These are phyloP conservation scores for Saturnispora gosingensis DNA, from an alignment of 805 yeast genomes.

Conservation along the genomic window DNA sequence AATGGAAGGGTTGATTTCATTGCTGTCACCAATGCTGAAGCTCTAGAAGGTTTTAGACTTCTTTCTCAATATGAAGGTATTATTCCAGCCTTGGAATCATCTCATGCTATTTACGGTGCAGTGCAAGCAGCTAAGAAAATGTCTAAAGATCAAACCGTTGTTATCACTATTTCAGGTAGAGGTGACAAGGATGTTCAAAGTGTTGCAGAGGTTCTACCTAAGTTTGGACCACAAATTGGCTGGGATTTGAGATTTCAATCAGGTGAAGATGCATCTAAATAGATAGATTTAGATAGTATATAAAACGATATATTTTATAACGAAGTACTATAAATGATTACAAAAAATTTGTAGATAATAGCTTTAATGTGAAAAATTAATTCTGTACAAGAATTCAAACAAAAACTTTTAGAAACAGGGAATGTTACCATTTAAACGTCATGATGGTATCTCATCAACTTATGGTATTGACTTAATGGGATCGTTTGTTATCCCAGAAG, in stretches of 20 bases:
- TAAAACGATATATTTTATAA: background rate
- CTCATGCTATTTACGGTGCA: slow-evolving; percentile 94
- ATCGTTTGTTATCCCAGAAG: background rate
- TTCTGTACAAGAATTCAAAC: background rate
- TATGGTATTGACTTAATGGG: slow-evolving; percentile 6
- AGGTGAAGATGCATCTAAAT: slow-evolving; percentile 25
- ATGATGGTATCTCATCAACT: slow-evolving; percentile 4
- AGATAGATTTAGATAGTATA: background rate
- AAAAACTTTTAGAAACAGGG: background rate
- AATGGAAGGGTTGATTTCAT: slow-evolving; percentile 85
- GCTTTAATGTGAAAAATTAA: background rate
- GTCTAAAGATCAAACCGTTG: slow-evolving; percentile 68
- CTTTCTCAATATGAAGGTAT: slow-evolving; percentile 94
- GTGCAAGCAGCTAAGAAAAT: slow-evolving; percentile 78
- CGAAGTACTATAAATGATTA: background rate
- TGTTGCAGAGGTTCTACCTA: slow-evolving; percentile 90
- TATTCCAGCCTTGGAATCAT: slow-evolving; percentile 95
- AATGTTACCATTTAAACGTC: slow-evolving; percentile 5
- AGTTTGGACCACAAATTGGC: slow-evolving; percentile 79
- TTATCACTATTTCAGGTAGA: slow-evolving; percentile 92
- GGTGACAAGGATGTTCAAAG: slow-evolving; percentile 99
- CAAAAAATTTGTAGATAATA: background rate
- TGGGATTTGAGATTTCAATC: slow-evolving; percentile 91
- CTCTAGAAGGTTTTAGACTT: slow-evolving; percentile 79
- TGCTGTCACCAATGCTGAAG: slow-evolving; percentile 95